A percentile compares a stretch with the other conserved stretches of the same genome.
These are phyloP conservation scores for Phyllosticta citribraziliensis DNA, from an alignment of 2,329 filamentous ascomycete species.

Conservation along the genomic window DNA sequence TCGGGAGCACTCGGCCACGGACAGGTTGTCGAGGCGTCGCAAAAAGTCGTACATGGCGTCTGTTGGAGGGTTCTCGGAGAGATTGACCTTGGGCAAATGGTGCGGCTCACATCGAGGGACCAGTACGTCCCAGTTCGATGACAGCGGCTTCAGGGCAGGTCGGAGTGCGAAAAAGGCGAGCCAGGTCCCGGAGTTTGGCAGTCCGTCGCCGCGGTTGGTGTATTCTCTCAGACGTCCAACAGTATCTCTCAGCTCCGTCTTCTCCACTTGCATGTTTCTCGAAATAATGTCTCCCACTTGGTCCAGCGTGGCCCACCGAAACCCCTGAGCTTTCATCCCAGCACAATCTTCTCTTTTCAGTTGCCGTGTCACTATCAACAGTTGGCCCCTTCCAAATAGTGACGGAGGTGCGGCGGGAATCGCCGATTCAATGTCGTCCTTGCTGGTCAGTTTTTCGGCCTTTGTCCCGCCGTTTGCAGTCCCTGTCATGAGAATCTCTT, in stretches of 20 bases:
- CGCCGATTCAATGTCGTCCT: conserved; percentile 31
- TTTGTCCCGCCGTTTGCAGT: conserved; percentile 15
- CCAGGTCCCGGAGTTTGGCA: conserved; percentile 24
- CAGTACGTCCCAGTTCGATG: conserved; percentile 35
- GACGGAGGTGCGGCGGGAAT: conserved; percentile 22
- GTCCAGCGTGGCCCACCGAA: conserved; percentile 54
- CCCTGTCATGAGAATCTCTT: conserved; percentile 64
- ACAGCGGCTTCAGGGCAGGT: conserved; percentile 28
- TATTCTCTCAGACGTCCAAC: conserved; percentile 57
- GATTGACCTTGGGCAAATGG: conserved; percentile 35
- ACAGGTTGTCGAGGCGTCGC: conserved; percentile 14
- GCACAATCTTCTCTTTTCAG: conserved; percentile 51
- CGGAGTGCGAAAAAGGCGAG: conserved; percentile 28
- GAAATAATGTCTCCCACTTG: conserved; percentile 60
- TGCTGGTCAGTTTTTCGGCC: neutral
- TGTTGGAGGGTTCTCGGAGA: conserved; percentile 21
- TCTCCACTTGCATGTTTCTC: conserved; percentile 63
- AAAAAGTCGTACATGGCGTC: conserved; percentile 24
- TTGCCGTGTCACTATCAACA: conserved; percentile 68
- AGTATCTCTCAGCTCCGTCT: conserved; percentile 49
- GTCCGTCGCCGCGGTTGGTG: conserved; percentile 28
- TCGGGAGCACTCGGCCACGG: conserved; percentile 16
- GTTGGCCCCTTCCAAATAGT: conserved; percentile 58
- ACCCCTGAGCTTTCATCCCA: conserved; percentile 60
- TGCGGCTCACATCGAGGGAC: conserved; percentile 32